These are phyloP conservation scores for Ganoderma sinense DNA, from an alignment of 1,284 basidiomycete genomes.

Conservation along the genomic window DNA sequence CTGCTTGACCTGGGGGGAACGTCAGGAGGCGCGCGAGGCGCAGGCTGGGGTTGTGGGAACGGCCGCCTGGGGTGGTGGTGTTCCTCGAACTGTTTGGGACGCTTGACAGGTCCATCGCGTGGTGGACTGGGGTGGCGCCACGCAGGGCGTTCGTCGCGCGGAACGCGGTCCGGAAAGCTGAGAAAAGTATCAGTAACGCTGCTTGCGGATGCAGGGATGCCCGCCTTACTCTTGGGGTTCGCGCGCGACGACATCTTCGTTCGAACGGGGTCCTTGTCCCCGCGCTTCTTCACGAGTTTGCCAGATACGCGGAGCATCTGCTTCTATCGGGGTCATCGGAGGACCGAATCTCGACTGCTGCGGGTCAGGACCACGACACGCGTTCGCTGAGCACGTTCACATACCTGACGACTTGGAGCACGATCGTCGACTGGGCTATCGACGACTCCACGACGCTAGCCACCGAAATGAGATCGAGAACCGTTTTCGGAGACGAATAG, in stretches of 20 bases:
- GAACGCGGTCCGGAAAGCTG: not conserved
- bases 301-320: constrained; percentile 1
- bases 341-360: constrained; percentile 8
- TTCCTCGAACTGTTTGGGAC: not conserved
- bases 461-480: not conserved
- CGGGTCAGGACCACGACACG: not conserved
- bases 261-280: constrained; percentile 1
- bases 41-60: constrained; percentile 2
- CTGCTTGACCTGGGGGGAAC: constrained; percentile 11
- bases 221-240: constrained; percentile 17
- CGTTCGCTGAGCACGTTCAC: not conserved
- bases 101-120: not conserved
- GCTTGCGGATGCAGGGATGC: not conserved
- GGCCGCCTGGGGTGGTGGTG: not conserved
- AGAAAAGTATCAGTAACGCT: not conserved
- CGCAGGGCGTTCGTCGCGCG: constrained; percentile 1
- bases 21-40: constrained; percentile 10
- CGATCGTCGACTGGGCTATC: constrained; percentile 10
- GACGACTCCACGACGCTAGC: constrained; percentile 16
- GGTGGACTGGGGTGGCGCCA: constrained; percentile 5
- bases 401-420: constrained; percentile 4
- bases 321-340: constrained; percentile 3
- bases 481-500: not conserved
- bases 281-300: constrained; percentile 5
- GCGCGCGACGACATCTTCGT: not conserved